These are phyloP conservation scores for Xylaria multiplex DNA, from an alignment of 2,329 filamentous ascomycete species.

Conservation along the genomic window DNA sequence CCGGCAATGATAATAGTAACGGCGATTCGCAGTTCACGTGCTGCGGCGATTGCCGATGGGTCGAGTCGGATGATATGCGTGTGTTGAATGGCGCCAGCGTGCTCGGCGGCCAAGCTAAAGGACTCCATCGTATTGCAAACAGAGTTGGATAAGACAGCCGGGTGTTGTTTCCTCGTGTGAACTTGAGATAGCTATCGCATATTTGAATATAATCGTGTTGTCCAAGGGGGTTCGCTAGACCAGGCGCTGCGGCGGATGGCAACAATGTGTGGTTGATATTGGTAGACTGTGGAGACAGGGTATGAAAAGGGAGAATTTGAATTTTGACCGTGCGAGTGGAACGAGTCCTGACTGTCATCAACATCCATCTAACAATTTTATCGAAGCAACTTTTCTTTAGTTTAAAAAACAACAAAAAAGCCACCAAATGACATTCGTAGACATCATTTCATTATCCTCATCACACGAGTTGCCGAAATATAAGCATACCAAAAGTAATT, in stretches of 20 bases:
- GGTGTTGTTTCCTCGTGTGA: background rate
- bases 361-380: background rate
- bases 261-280: background rate
- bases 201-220: background rate
- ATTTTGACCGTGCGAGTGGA: conserved; percentile 16
- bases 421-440: background rate
- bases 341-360: conserved; percentile 9
- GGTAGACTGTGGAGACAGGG: conserved; percentile 11
- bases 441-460: conserved; percentile 25
- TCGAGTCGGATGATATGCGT: conserved; percentile 48
- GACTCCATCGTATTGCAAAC: conserved; percentile 47
- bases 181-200: conserved; percentile 6
- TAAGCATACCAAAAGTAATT: conserved; percentile 14
- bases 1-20: conserved; percentile 46
- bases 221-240: background rate
- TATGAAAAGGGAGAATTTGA: background rate
- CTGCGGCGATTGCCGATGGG: conserved; percentile 41
- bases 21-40: conserved; percentile 48
- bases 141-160: background rate
- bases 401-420: background rate
- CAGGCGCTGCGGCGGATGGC: background rate
- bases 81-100: conserved; percentile 51
- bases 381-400: background rate
- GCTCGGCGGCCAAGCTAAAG: conserved; percentile 49
- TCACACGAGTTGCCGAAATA: conserved; percentile 8